Conservation (phyloP, 2,329 filamentous ascomycete genomes). For the Curvularia sp. region DNA sequence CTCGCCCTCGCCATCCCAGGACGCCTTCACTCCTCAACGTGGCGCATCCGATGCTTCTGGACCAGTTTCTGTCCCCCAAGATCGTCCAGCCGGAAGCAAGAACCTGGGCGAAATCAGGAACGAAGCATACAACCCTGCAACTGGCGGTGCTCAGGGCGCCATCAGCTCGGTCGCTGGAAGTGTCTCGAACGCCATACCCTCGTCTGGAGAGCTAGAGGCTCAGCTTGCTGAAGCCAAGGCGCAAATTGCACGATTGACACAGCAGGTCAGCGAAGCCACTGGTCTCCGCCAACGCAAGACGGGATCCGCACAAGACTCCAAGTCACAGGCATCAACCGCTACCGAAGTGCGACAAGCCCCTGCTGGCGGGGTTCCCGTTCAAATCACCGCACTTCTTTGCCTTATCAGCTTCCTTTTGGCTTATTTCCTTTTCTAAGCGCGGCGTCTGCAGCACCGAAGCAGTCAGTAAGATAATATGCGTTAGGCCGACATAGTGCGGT, state of each 20-base stretch:
- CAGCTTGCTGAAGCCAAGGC: conserved; percentile 79
- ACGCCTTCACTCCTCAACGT: conserved; percentile 57
- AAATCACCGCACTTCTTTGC: conserved; percentile 83
- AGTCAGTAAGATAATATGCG: conserved; percentile 20
- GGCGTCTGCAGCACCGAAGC: conserved; percentile 31
- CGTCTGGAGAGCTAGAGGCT: conserved; percentile 69
- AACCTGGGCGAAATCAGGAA: conserved; percentile 52
- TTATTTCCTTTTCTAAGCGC: conserved; percentile 88
- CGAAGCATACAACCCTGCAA: conserved; percentile 52
- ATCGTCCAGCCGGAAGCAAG: conserved; percentile 50
- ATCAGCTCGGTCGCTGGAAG: conserved; percentile 56
- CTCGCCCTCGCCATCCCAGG: conserved; percentile 61
- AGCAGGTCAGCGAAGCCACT: conserved; percentile 60
- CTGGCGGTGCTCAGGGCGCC: conserved; percentile 47
- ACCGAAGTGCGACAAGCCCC: conserved; percentile 60
- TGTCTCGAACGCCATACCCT: conserved; percentile 57
- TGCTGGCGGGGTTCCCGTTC: conserved; percentile 81
- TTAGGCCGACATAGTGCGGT: conserved; percentile 23
- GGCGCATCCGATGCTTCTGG: conserved; percentile 42
- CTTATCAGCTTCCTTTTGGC: conserved; percentile 90
- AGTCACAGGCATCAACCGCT: conserved; percentile 58
- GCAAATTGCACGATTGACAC: conserved; percentile 71
- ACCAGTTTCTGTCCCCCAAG: conserved; percentile 50
- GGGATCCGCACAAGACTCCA: conserved; percentile 60
- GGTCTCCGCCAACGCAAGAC: conserved; percentile 82